phyloP scores from a whole-genome alignment of 345 rosid species.

The Gossypium turneri region DNA sequence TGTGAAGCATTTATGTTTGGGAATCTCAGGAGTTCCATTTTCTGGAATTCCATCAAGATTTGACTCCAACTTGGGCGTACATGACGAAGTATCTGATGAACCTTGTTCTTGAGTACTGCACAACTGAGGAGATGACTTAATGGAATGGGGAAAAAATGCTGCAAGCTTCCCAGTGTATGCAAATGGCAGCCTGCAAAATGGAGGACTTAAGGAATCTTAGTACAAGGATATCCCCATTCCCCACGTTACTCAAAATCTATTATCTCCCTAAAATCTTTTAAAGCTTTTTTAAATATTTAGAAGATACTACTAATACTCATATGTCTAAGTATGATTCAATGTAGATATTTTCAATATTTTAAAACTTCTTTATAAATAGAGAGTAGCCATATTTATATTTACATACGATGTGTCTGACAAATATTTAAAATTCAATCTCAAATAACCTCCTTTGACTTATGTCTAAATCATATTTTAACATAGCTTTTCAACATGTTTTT shows the following conservation, averaged over 20 bases:
- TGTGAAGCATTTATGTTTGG: conserved; percentile 14
- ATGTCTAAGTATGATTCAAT: too few species aligned
- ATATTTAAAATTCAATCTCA: too few species aligned
- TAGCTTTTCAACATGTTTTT: too few species aligned
- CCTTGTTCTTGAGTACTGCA: conserved; percentile 20
- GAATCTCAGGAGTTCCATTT: conserved; percentile 26
- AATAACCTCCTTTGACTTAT: too few species aligned
- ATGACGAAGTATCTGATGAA: conserved; percentile 1
- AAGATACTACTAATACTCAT: not conserved
- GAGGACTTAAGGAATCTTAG: not conserved
- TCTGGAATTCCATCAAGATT: conserved; percentile 29
- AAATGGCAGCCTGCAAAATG: conserved; percentile 17
- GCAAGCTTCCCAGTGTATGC: conserved; percentile 18
- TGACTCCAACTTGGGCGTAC: conserved; percentile 23
- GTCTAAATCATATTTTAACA: too few species aligned
- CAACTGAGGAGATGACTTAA: conserved; percentile 17
- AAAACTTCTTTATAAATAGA: too few species aligned
- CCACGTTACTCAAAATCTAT: too few species aligned
- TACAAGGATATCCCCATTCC: not conserved
- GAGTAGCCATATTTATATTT: too few species aligned
- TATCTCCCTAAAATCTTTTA: too few species aligned
- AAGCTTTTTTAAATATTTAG: not conserved
- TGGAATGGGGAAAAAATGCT: conserved; percentile 18
- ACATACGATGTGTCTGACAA: too few species aligned
- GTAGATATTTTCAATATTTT: too few species aligned